Conservation (phyloP, 208 protist genomes). For the Angomonas ambiguus region DNA sequence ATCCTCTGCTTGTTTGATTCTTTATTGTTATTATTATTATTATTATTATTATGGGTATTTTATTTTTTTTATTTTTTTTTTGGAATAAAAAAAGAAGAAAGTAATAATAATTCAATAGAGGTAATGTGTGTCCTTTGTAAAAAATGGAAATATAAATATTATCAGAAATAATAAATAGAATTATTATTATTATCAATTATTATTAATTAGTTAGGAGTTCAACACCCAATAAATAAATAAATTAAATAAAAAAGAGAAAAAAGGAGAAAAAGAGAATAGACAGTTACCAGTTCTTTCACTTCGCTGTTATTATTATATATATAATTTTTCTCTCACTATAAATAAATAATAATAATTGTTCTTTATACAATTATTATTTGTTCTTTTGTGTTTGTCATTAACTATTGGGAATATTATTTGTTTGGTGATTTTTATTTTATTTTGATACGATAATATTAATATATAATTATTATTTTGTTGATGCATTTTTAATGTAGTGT, state of each 20-base stretch:
- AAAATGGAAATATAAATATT: slow-evolving; percentile 12
- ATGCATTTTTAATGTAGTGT: neutral
- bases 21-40: neutral
- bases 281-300: neutral
- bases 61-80: slow-evolving; percentile 4
- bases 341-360: slow-evolving; percentile 3
- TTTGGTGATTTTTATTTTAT: slow-evolving; percentile 2
- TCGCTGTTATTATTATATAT: neutral
- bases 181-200: slow-evolving; percentile 7
- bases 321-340: neutral
- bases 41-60: neutral
- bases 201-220: no score
- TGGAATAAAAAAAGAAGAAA: slow-evolving; percentile 16
- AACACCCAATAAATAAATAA: no score
- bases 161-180: slow-evolving; percentile 15
- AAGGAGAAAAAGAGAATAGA: slow-evolving; percentile 5
- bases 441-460: neutral
- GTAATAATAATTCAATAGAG: neutral
- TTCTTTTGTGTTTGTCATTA: no score
- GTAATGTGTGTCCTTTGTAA: slow-evolving; percentile 8
- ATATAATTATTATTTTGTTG: neutral
- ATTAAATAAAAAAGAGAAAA: neutral
- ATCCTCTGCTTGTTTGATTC: slow-evolving; percentile 6
- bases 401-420: neutral
- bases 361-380: neutral